Base-by-base conservation (phyloP, 805 yeast genomes). In the Wickerhamomyces chambardii region DNA sequence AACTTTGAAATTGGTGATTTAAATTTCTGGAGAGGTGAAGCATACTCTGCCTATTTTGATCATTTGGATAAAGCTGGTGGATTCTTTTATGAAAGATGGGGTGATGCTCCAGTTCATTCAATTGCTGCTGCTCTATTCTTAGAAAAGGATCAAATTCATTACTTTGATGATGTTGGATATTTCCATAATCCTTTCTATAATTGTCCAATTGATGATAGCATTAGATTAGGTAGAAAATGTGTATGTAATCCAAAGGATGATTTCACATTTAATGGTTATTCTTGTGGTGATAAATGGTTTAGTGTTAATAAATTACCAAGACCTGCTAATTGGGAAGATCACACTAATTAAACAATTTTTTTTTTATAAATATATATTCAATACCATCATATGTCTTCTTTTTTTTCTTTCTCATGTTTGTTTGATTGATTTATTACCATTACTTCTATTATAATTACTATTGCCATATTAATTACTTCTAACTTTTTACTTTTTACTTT, bases 31-130 rank as follows among this genome's bases (percentile, higher is more conserved):
- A 70, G 92, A 54, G 58, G 74, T 15, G 74, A 78, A 35, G 84
- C 84, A 8, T 86, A 86, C 54, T 47, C 58, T 31, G 68, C 71
- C 37, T 86, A 79, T 58, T 86, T 86, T 48, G 81, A 83, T 15
- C 63, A 68, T 47, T 70, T 86, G 50, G 95, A 86, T 59, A 58
- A 73, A 42, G 73, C 80, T 14, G 95, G 95, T 56, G 95, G 95
- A n/a, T 86, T 86, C 63, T 86, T 82, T 64, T 86, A 85, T 58
- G 87, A 83, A 65, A 72, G 95, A 60, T 84, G 95, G 95, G 95
- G 95, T 48, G 95, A 85, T 59, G 95, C 95, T 19, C 95, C 95
- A 26, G 80, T 85, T 33, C 95, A 85, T 58, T 82, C 94, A 6
- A 78, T 85, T 50, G 95, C 92, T 24, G 95, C 84, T 16, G 64